Base-by-base conservation (phyloP, 306 rosid genomes). In the Rosa lucieae region DNA sequence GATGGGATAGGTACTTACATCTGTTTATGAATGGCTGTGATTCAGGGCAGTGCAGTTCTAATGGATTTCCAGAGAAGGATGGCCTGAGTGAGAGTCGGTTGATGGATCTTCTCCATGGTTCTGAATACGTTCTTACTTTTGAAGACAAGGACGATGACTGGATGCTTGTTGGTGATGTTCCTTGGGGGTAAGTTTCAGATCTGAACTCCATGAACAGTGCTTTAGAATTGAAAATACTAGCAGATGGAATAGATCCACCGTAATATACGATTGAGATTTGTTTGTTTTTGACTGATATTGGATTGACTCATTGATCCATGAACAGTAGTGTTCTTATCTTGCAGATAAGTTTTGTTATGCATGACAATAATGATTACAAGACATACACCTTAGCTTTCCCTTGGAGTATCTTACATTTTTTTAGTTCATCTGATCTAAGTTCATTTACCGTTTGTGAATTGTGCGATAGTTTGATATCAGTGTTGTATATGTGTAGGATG, bases 131-230 rank as follows among this genome's bases (percentile, higher is more conserved):
- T 77, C 90, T 93, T 67, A 93, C 99, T 13, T 95, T 88, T 79
- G 96, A 95, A 88, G 99, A 95, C 85, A 93, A 81, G 84, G 99
- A 95, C 76, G 97, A 94, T 40, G 99, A 95, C 51, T 95, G 99
- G 99, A 95, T 95, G 99, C 97, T 95, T 70, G 99, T 91, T 65
- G 98, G 98, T 69, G 98, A 95, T 83, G 99, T 95, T 81, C 99
- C 99, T 9, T 95, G 99, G 99, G 90, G 79, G 99, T 95, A 89
- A 79, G 98, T 86, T 72, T 77, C 72, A 58, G 81, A 74, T 81
- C 40, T 32, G 29, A 56, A 43, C 15, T 14, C 21, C 75, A 76
- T 66, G 15, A 67, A 17, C 55, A 40, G 0, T 32, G 62, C 20
- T 10, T 42, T 10, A 10, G 35, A 71, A 68, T 48, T 10, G 23